Evolutionary conservation across 129 eudicot species (phyloP), one percentile per base, ranked within the genome.

Genomic region (Mikania micrantha): DNA sequence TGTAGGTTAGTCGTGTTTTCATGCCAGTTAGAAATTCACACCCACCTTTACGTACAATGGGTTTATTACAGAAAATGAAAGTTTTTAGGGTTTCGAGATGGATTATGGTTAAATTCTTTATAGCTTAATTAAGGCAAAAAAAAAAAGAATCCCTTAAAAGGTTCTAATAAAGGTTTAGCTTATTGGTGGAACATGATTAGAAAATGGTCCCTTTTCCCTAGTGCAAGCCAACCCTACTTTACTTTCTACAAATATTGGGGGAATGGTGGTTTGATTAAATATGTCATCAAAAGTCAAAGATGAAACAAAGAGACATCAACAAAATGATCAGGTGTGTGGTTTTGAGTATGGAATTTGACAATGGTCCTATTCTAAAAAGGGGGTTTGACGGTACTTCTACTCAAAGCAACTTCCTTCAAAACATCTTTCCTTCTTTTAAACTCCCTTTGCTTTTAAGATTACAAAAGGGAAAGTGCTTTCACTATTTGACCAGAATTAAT

Each of bases 401-500:
- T 58, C 45, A 67, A 75, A 75, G 79, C 79, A 67, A 67, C 74
- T 67, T 44, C 25, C 56, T 59, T 67, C 29, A 38, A 67, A 75
- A 58, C 69, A 16, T 61, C 40, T 64, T 59, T 45, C 58, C 21
- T 74, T 38, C 78, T 36, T 64, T 74, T 28, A 53, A 64, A 66
- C 56, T 67, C 74, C 69, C 79, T 75, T 75, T 58, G 74, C 67
- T 58, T 44, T 59, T 67, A 75, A 75, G 79, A 67, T 47, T 75
- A 67, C 63, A 58, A 75, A 74, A 74, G 74, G 17, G 61, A 66
- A 75, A 75, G 79, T 38, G 57, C 39, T 31, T n/a, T 34, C 22
- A n/a, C 74, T 75, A 58, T 65, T 52, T 25, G 10, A 40, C n/a
- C n/a, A n/a, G n/a, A n/a, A n/a, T n/a, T n/a, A n/a, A n/a, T n/a